phyloP scores from a whole-genome alignment of 169 alveolate genomes.

The Besnoitia besnoiti region DNA sequence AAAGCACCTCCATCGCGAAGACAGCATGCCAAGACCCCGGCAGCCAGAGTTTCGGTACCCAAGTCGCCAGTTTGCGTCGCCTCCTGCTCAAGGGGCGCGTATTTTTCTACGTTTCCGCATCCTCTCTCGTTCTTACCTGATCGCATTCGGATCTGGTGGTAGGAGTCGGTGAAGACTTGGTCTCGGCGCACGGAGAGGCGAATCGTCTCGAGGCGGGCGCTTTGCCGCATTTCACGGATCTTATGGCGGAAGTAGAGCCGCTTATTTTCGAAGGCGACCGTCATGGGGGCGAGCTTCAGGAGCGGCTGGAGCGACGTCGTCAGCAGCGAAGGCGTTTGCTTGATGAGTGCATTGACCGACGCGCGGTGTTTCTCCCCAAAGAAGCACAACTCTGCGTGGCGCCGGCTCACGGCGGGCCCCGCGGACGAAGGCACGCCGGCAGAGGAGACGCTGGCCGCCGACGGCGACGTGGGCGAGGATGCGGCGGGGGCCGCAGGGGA shows the following conservation, averaged over 20 bases:
- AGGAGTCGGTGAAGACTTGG: slow-evolving; percentile 95
- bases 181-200: slow-evolving; percentile 92
- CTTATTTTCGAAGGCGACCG: slow-evolving; percentile 97
- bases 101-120: background rate
- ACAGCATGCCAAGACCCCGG: no score
- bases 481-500: no score
- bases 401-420: slow-evolving; percentile 28
- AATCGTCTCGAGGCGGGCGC: slow-evolving; percentile 77
- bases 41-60: no score
- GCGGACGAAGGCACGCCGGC: background rate
- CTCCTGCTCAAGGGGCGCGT: no score
- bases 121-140: slow-evolving; percentile 40
- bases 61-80: no score
- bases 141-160: slow-evolving; percentile 87
- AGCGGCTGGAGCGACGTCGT: slow-evolving; percentile 82
- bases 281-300: slow-evolving; percentile 87
- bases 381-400: slow-evolving; percentile 76
- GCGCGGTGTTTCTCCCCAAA: slow-evolving; percentile 63
- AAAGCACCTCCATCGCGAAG: no score
- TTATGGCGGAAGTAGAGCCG: slow-evolving; percentile 93
- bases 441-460: background rate
- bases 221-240: slow-evolving; percentile 83
- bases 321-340: slow-evolving; percentile 84
- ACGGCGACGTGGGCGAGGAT: background rate
- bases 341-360: slow-evolving; percentile 78